Base-by-base conservation (phyloP, 768 basidiomycete species). In the Suillus hirtellus region DNA sequence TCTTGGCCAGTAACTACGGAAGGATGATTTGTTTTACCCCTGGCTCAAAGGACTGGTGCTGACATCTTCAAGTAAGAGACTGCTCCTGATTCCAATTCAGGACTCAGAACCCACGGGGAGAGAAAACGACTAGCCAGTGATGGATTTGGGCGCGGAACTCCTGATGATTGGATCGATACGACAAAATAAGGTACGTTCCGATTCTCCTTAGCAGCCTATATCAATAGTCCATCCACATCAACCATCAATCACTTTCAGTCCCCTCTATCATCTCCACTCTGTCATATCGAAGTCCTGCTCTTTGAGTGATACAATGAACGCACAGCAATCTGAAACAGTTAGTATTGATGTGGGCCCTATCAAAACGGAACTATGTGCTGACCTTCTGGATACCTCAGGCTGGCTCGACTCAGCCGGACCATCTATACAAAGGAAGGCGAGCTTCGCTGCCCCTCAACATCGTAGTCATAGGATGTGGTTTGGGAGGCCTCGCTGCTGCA, bases 401-500 rank as follows among this genome's bases (percentile, higher is more conserved):
- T 44, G 12, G 53, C 35, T 43, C 35, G 11, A 34, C 21, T 55
- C 38, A 66, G 56, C 62, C 58, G 1, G 37, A 47, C 0, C 24
- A 64, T 27, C 64, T 75, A 44, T 72, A 73, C 60, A 64, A 71
- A 44, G 73, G 73, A 0, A 67, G 73, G 17, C 59, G 59, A 8
- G 75, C 73, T 1, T 2, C 64, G 1, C 60, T 71, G 1, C 47
- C 75, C 14, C 72, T 81, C 11, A 63, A 77, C 60, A 68, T 84
- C 60, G 71, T 80, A 50, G 73, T 85, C 56, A 80, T 85, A 15
- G 84, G 84, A 6, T 82, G 81, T 40, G 84, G 84, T n/a, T 73
- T 85, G 1, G 84, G 80, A 3, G 84, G 84, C 17, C 74, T 85
- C 37, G 68, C 81, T 1, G 77, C 81, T 2, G 84, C 82, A 14